Conservation (phyloP, 2,329 filamentous ascomycete species). For the Aspergillus jensenii region DNA sequence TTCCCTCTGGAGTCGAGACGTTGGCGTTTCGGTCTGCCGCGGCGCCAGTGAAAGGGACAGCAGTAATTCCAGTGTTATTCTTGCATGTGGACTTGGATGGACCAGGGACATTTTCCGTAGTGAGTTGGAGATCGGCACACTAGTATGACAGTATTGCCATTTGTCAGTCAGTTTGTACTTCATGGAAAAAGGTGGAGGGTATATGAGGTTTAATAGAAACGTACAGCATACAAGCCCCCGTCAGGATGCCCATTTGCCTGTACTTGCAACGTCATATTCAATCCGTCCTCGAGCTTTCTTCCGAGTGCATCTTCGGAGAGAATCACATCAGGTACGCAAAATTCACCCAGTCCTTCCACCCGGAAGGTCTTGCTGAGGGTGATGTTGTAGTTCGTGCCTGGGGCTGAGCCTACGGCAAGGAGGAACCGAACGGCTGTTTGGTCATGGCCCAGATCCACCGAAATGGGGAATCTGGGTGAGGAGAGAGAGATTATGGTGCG, state of each 20-base stretch:
- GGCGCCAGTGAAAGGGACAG: conserved; percentile 41
- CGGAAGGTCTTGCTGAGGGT: conserved; percentile 62
- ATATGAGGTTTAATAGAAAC: conserved; percentile 16
- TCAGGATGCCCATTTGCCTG: conserved; percentile 61
- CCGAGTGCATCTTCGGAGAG: conserved; percentile 32
- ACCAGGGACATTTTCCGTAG: conserved; percentile 46
- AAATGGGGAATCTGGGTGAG: conserved; percentile 49
- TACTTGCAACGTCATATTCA: conserved; percentile 67
- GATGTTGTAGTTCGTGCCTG: conserved; percentile 66
- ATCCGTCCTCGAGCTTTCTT: conserved; percentile 58
- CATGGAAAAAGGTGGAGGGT: too few species aligned
- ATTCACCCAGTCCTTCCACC: conserved; percentile 60
- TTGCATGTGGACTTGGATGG: conserved; percentile 50
- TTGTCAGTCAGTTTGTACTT: too few species aligned
- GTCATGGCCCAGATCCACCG: conserved; percentile 53
- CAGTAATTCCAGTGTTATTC: conserved; percentile 58
- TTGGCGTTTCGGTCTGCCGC: conserved; percentile 46
- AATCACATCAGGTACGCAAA: conserved; percentile 63
- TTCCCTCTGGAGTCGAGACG: conserved; percentile 36
- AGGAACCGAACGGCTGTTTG: conserved; percentile 55
- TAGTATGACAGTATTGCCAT: conserved; percentile 25
- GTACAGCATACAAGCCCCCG: conserved; percentile 66
- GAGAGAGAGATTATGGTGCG: conserved; percentile 53
- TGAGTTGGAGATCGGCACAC: conserved; percentile 75
- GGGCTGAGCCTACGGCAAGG: conserved; percentile 53